These are phyloP conservation scores for Erythrophleum ivorense DNA, from an alignment of 331 rosid genomes.

Conservation along the genomic window DNA sequence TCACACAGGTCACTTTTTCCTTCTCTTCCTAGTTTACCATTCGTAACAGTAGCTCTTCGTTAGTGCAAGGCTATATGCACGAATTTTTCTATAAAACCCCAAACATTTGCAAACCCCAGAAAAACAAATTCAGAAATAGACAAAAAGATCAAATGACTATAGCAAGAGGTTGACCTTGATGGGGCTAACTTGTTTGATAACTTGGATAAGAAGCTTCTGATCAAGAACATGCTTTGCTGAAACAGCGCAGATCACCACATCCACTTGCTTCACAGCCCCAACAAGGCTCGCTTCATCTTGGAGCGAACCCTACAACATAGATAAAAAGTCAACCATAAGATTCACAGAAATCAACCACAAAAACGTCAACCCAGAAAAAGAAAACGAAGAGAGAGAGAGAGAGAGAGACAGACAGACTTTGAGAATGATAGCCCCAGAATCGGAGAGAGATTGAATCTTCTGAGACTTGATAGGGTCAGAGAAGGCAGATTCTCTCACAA, in stretches of 20 bases:
- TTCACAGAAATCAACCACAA: not conserved
- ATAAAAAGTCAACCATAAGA: not conserved
- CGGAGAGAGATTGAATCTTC: slow-evolving; percentile 58
- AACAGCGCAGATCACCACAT: slow-evolving; percentile 81
- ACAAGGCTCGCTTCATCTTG: slow-evolving; percentile 67
- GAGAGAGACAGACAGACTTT: too few relatives aligned
- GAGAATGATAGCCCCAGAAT: slow-evolving; percentile 66
- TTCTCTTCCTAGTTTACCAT: not conserved
- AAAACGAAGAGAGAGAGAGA: not conserved
- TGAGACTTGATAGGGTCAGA: slow-evolving; percentile 57
- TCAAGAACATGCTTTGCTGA: slow-evolving; percentile 49
- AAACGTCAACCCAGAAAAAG: not conserved
- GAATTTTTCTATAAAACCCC: not conserved
- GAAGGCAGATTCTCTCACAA: slow-evolving; percentile 63
- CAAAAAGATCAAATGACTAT: not conserved
- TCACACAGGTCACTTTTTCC: not conserved
- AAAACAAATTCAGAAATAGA: not conserved
- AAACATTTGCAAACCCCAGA: not conserved
- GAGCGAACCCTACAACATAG: slow-evolving; percentile 64
- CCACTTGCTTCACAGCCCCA: slow-evolving; percentile 70
- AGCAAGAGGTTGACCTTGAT: slow-evolving; percentile 58
- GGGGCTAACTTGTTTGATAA: slow-evolving; percentile 63
- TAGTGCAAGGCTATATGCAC: not conserved
- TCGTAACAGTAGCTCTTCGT: not conserved
- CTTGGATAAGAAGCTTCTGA: slow-evolving; percentile 70